A percentile compares a stretch with the other conserved stretches of the same genome.
These are phyloP conservation scores for Aquilaria sinensis DNA, from an alignment of 345 rosid genomes.

Conservation along the genomic window DNA sequence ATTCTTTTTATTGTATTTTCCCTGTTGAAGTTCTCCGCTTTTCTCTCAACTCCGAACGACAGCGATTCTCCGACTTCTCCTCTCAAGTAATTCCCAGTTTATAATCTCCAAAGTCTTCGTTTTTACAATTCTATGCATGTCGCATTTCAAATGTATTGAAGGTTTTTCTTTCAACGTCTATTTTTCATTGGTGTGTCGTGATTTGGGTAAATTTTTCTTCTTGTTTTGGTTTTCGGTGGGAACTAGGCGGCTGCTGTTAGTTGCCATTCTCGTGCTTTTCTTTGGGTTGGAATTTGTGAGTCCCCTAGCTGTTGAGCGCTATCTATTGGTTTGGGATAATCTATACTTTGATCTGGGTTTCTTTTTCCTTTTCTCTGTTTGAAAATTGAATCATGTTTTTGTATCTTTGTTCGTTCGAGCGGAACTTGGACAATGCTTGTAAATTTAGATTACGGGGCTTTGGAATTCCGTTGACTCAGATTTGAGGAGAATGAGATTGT, in stretches of 20 bases:
- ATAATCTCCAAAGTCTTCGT: conserved; percentile 3
- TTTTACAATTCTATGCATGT: conserved; percentile 1
- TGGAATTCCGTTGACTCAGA: no score
- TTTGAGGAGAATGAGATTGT: no score
- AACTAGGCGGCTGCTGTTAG: conserved; percentile 5
- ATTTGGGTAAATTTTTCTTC: neutral
- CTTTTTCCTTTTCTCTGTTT: neutral
- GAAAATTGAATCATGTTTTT: conserved; percentile 4
- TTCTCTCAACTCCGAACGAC: conserved; percentile 1
- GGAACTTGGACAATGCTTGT: neutral
- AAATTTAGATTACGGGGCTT: neutral
- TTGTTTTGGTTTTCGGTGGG: conserved; percentile 11
- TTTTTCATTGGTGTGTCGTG: neutral
- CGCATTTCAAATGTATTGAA: neutral
- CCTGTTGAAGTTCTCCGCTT: neutral
- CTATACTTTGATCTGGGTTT: conserved; percentile 13
- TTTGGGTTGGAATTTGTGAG: conserved; percentile 4
- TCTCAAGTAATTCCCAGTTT: conserved; percentile 17
- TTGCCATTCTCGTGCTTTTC: conserved; percentile 3
- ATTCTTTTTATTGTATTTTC: neutral
- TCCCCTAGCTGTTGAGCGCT: conserved; percentile 11
- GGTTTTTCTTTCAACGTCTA: neutral
- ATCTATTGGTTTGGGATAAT: conserved; percentile 11
- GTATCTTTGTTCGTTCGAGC: conserved; percentile 1
- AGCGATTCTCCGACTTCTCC: conserved; percentile 6